A percentile compares a stretch with the other conserved stretches of the same genome.
These are phyloP conservation scores for Barnettozyma populi DNA, from an alignment of 805 yeast species.

Conservation along the genomic window DNA sequence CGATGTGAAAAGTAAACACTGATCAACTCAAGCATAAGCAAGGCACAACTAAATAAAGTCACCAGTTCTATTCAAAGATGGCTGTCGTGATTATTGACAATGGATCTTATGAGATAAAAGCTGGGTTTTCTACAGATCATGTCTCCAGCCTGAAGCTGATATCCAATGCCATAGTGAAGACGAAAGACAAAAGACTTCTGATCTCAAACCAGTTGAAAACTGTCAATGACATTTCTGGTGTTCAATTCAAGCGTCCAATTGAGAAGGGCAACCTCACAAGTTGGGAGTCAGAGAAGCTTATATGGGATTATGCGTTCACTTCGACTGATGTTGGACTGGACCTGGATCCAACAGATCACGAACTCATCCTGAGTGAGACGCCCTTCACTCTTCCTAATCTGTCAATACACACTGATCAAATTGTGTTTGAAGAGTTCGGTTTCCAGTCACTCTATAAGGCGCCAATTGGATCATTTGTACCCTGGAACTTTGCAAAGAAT, in stretches of 20 bases:
- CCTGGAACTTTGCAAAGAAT: conserved; percentile 44
- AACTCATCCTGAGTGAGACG: conserved; percentile 70
- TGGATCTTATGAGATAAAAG: conserved; percentile 80
- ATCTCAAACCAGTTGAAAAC: conserved; percentile 64
- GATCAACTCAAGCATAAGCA: too few species aligned
- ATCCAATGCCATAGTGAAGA: conserved; percentile 66
- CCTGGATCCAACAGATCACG: conserved; percentile 42
- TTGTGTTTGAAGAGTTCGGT: conserved; percentile 90
- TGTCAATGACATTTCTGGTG: conserved; percentile 69
- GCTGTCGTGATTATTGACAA: conserved; percentile 67
- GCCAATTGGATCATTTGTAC: conserved; percentile 53
- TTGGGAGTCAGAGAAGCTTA: conserved; percentile 84
- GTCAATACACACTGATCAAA: conserved; percentile 82
- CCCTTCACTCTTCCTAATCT: conserved; percentile 79
- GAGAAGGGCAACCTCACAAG: conserved; percentile 85
- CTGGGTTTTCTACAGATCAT: conserved; percentile 39
- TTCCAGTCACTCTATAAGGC: conserved; percentile 66
- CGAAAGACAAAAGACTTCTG: conserved; percentile 68
- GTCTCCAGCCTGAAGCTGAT: conserved; percentile 42
- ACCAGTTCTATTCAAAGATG: too few species aligned
- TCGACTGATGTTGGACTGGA: conserved; percentile 35
- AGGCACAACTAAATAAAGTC: too few species aligned
- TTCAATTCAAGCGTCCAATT: conserved; percentile 72
- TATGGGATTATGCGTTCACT: conserved; percentile 72
- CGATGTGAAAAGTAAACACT: not conserved